Evolutionary conservation across 2,329 filamentous ascomycete species (phyloP).

Genomic region (Ceratocystis harringtonii): DNA sequence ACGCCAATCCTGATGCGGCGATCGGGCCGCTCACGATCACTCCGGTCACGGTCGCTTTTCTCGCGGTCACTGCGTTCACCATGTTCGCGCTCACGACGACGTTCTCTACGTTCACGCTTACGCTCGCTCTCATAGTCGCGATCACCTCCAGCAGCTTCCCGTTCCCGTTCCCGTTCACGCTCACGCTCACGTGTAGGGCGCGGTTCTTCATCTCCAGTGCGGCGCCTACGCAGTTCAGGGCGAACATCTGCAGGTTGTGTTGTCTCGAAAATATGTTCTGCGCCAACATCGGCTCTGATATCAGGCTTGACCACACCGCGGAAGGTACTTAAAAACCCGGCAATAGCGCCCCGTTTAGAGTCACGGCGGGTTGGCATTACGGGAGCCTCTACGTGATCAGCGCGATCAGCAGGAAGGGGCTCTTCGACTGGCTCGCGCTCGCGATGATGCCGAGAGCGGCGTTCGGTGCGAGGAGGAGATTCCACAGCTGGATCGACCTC

Average conservation of each 20-base stretch:
- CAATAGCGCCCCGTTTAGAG: conserved; percentile 24
- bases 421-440: conserved; percentile 9
- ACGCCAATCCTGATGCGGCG: conserved; percentile 35
- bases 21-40: conserved; percentile 36
- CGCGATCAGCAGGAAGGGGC: background rate
- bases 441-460: conserved; percentile 7
- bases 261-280: background rate
- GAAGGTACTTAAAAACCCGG: conserved; percentile 48
- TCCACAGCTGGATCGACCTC: conserved; percentile 10
- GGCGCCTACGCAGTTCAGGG: conserved; percentile 9
- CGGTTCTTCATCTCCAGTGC: conserved; percentile 1
- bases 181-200: background rate
- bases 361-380: conserved; percentile 5
- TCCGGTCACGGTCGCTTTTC: conserved; percentile 32
- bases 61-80: conserved; percentile 26
- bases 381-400: background rate
- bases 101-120: conserved; percentile 7
- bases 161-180: background rate
- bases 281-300: conserved; percentile 17
- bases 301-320: conserved; percentile 33
- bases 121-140: conserved; percentile 22
- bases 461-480: conserved; percentile 8
- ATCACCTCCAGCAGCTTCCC: conserved; percentile 19
- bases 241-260: background rate
- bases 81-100: conserved; percentile 18